Conservation (phyloP, 2,329 filamentous ascomycete species). For the Phyllosticta citrichinensis region DNA sequence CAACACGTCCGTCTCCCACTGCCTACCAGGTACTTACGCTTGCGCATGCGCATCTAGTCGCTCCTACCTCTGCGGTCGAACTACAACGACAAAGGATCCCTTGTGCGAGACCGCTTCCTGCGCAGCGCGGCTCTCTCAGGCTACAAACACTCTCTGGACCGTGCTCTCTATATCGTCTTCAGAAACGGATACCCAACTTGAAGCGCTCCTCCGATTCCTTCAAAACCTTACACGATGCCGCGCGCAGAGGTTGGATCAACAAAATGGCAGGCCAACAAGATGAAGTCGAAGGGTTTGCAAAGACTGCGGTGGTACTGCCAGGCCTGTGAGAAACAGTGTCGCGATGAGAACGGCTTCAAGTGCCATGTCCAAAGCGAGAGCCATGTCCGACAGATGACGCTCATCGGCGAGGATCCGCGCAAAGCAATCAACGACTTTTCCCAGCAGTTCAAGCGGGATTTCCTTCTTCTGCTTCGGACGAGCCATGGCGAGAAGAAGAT, state of each 20-base stretch:
- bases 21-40: too few relatives aligned
- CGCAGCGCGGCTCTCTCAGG: too few relatives aligned
- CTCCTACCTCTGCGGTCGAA: too few relatives aligned
- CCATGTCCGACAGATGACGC: conserved; percentile 80
- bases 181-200: neutral
- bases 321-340: conserved; percentile 64
- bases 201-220: neutral
- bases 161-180: neutral
- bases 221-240: conserved; percentile 53
- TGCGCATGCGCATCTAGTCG: too few relatives aligned
- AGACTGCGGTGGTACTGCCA: conserved; percentile 85
- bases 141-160: neutral
- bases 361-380: conserved; percentile 48
- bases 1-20: too few relatives aligned
- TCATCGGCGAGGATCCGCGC: conserved; percentile 78
- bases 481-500: conserved; percentile 86
- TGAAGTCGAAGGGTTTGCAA: conserved; percentile 71
- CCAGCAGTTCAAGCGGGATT: conserved; percentile 71
- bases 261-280: conserved; percentile 84
- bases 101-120: too few relatives aligned
- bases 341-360: conserved; percentile 87
- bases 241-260: conserved; percentile 85
- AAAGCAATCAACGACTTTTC: conserved; percentile 76
- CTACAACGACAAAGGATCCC: too few relatives aligned
- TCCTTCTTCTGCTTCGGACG: conserved; percentile 65